Base-by-base conservation (phyloP, 495 filamentous ascomycete genomes). In the Staphylotrichum tortipilum region DNA sequence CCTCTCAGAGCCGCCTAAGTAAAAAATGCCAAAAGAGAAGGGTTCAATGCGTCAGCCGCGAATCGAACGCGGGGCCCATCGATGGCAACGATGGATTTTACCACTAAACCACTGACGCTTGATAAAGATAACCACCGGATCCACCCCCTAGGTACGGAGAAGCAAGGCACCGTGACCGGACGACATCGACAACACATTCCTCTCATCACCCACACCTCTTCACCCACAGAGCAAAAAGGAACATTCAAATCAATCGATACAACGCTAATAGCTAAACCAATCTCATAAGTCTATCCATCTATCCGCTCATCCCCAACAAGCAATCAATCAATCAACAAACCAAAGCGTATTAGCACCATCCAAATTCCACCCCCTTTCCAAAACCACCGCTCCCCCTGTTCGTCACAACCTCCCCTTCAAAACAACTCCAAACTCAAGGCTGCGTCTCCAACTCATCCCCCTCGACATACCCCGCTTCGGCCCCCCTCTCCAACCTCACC, bases 21-120 rank as follows among this genome's bases (percentile, higher is more conserved):
- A 44, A 39, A 37, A 45, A 36, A 31, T 6, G 10, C 9, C n/a
- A 45, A 44, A 42, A 43, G 22, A 45, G n/a, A 44, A 44, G 7
- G 6, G n/a, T 19, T 28, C 10, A 23, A 24, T 34, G 68, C 68
- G 67, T 67, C 64, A 70, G 67, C 68, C 68, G 68, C 65, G 68
- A 72, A 72, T 72, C 69, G 70, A 73, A 73, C 70, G 64, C 70
- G 70, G 70, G 70, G 70, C 70, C 69, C 69, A 72, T 73, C 69
- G 69, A 73, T 71, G 68, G 68, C 68, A 71, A 71, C 68, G 68
- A 71, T 70, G 68, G 67, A 71, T 72, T 71, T 70, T 71, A 71
- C 68, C 69, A 72, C 69, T 72, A 72, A 70, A 70, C 66, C 68
- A 69, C 68, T 68, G 62, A 65, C 40, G 48, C 48, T 51, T 44